Percentiles rank a stretch among this genome's conserved stretches.
Conservation (phyloP, 768 basidiomycete species). For the Cyclocybe cylindracea region DNA sequence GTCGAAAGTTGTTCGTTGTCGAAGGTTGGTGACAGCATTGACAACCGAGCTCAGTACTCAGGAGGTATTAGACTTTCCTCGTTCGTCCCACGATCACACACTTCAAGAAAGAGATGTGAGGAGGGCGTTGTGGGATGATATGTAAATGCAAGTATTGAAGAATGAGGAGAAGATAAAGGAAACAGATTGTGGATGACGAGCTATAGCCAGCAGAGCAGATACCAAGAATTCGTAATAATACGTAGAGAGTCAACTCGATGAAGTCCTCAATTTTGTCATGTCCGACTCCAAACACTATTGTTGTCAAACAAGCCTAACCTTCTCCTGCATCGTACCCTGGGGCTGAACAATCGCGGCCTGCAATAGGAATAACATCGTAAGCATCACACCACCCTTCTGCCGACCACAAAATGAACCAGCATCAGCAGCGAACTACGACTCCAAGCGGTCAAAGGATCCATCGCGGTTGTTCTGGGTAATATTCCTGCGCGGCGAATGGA, state of each 20-base stretch:
- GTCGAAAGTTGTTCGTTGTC: no score
- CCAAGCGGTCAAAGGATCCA: constrained; percentile 32
- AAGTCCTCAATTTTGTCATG: not conserved
- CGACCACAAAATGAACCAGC: constrained; percentile 5
- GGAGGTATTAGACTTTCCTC: no score
- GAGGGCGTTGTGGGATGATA: not conserved
- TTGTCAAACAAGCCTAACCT: constrained; percentile 26
- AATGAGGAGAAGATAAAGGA: not conserved
- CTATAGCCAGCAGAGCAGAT: no score
- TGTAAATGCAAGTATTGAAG: not conserved
- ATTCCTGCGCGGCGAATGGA: constrained; percentile 18
- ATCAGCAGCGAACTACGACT: constrained; percentile 11
- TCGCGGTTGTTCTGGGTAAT: constrained; percentile 34
- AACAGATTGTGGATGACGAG: not conserved
- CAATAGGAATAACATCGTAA: constrained; percentile 15
- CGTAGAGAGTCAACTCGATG: no score
- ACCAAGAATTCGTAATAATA: no score
- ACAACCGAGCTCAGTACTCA: no score
- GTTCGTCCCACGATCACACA: no score
- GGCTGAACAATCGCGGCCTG: constrained; percentile 24
- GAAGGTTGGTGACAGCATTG: no score
- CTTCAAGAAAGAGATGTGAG: no score
- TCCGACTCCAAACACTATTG: not conserved
- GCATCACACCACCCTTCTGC: constrained; percentile 4
- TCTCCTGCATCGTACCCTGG: constrained; percentile 17